These are phyloP conservation scores for Hypericum perforatum DNA, from an alignment of 345 rosid species.

Conservation along the genomic window DNA sequence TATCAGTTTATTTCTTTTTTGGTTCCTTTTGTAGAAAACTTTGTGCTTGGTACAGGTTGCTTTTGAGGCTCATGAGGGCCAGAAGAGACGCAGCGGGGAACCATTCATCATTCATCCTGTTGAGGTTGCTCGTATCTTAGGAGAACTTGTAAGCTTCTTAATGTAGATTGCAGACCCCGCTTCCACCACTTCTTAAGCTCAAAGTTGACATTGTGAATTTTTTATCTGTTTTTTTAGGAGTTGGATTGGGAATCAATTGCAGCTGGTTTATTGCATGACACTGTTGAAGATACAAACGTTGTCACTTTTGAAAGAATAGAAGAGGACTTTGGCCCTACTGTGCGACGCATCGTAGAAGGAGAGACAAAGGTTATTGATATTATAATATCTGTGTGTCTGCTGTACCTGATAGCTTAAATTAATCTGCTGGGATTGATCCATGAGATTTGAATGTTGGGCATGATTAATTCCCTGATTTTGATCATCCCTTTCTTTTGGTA, in stretches of 20 bases:
- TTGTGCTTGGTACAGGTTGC: conserved; percentile 62
- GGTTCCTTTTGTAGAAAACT: conserved; percentile 14
- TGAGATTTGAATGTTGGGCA: background rate
- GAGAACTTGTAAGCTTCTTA: conserved; percentile 76
- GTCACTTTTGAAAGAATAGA: conserved; percentile 91
- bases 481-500: background rate
- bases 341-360: conserved; percentile 94
- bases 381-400: conserved; percentile 10
- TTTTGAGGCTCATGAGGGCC: conserved; percentile 96
- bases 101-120: conserved; percentile 97
- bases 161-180: conserved; percentile 7
- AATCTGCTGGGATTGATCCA: background rate
- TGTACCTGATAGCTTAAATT: too few relatives aligned
- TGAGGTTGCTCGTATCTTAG: conserved; percentile 93
- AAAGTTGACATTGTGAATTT: conserved; percentile 15
- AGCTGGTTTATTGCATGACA: conserved; percentile 95
- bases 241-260: conserved; percentile 98
- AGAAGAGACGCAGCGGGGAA: conserved; percentile 93
- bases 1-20: conserved; percentile 1
- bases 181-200: conserved; percentile 4
- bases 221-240: conserved; percentile 40
- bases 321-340: conserved; percentile 77
- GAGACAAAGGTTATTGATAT: conserved; percentile 74
- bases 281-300: conserved; percentile 94
- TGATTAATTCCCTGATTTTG: background rate